A percentile compares a stretch with the other conserved stretches of the same genome.
Evolutionary conservation across 805 yeast species (phyloP).

Genomic region (Blastobotrys robertii): DNA sequence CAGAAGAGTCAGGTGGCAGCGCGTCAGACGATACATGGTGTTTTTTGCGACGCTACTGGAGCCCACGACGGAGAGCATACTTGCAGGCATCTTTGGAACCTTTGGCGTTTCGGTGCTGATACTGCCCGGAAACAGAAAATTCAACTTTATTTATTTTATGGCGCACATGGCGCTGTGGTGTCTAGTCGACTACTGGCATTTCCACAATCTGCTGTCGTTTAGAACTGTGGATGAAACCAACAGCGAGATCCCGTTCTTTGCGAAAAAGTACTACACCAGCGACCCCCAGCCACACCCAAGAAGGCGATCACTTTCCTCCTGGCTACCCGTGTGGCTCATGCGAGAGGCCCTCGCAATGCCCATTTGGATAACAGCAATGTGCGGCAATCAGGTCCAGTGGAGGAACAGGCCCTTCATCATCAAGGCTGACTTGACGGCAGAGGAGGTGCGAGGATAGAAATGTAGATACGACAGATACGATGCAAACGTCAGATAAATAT

Average conservation of each 20-base stretch:
- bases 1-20: conserved; percentile 73
- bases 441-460: conserved; percentile 33
- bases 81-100: conserved; percentile 59
- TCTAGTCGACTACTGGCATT: conserved; percentile 52
- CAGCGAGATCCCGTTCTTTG: conserved; percentile 20
- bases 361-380: conserved; percentile 72
- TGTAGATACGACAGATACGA: neutral
- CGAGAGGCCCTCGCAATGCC: conserved; percentile 74
- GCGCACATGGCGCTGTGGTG: conserved; percentile 60
- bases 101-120: conserved; percentile 41
- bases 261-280: conserved; percentile 18
- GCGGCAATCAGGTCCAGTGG: conserved; percentile 57
- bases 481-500: neutral
- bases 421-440: conserved; percentile 67
- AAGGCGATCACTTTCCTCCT: conserved; percentile 16
- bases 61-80: conserved; percentile 72
- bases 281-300: conserved; percentile 5
- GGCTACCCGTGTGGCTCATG: conserved; percentile 48
- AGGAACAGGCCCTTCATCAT: conserved; percentile 68
- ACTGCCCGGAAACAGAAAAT: conserved; percentile 16
- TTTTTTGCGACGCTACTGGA: conserved; percentile 73
- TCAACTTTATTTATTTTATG: conserved; percentile 30
- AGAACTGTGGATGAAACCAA: conserved; percentile 20
- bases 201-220: conserved; percentile 31
- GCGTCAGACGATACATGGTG: conserved; percentile 84